A percentile compares a stretch with the other conserved stretches of the same genome.
These are phyloP conservation scores for Cyclostephanos tholiformis DNA, from an alignment of 108 stramenopile genomes.

Conservation along the genomic window DNA sequence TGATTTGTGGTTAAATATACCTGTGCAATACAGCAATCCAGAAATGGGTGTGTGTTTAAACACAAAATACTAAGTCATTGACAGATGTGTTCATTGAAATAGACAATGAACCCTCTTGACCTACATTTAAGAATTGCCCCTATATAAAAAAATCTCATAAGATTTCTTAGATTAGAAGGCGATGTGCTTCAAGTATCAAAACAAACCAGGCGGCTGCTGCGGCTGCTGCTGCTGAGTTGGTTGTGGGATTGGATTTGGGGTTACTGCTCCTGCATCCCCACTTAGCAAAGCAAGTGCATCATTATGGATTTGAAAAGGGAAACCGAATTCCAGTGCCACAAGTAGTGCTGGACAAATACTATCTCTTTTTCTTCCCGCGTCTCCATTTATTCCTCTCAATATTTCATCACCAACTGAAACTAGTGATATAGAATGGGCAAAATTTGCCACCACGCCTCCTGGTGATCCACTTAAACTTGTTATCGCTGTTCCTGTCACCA, in stretches of 20 bases:
- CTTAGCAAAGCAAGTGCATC: slow-evolving; percentile 68
- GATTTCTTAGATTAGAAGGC: not conserved
- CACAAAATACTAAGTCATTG: too few relatives aligned
- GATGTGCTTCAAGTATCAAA: slow-evolving; percentile 10
- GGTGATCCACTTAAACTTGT: slow-evolving; percentile 43
- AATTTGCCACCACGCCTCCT: slow-evolving; percentile 48
- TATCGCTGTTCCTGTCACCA: slow-evolving; percentile 58
- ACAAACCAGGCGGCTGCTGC: slow-evolving; percentile 37
- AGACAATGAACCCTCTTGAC: too few relatives aligned
- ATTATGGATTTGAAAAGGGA: slow-evolving; percentile 76
- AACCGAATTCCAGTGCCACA: slow-evolving; percentile 24
- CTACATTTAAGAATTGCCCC: too few relatives aligned
- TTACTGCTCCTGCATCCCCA: slow-evolving; percentile 30
- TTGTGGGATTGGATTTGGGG: slow-evolving; percentile 11
- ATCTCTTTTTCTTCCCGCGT: not conserved
- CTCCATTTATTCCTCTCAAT: not conserved
- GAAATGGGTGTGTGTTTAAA: too few relatives aligned
- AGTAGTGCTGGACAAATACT: slow-evolving; percentile 12
- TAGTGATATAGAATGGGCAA: slow-evolving; percentile 71
- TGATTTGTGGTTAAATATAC: too few relatives aligned
- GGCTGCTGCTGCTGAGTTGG: slow-evolving; percentile 26
- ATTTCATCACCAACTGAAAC: slow-evolving; percentile 20
- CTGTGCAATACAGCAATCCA: too few relatives aligned
- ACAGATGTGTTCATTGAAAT: too few relatives aligned
- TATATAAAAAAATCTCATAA: not conserved